Conservation (phyloP, 805 yeast species). For the Candida xyloterini region DNA sequence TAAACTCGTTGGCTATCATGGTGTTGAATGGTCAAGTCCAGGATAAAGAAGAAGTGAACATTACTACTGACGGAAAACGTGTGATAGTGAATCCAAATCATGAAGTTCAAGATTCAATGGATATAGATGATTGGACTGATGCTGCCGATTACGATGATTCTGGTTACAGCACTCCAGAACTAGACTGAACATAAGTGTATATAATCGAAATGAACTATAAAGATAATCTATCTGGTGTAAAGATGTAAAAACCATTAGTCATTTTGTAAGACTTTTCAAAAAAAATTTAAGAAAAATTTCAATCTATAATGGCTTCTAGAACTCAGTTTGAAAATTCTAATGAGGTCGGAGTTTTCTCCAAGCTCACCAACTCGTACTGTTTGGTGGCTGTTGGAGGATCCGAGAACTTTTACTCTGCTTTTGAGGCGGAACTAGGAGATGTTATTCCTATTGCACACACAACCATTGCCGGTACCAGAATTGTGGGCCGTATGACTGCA, state of each 20-base stretch:
- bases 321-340: constrained; percentile 82
- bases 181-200: constrained; percentile 18
- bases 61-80: constrained; percentile 57
- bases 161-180: constrained; percentile 33
- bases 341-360: constrained; percentile 92
- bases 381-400: constrained; percentile 97
- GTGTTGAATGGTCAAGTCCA: constrained; percentile 80
- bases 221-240: too few relatives aligned
- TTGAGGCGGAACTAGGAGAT: constrained; percentile 96
- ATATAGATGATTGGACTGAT: constrained; percentile 57
- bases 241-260: not conserved
- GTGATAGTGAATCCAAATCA: constrained; percentile 86
- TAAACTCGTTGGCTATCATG: constrained; percentile 86
- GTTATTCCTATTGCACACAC: constrained; percentile 95
- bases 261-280: constrained; percentile 1
- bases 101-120: constrained; percentile 54
- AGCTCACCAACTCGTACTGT: constrained; percentile 93
- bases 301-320: constrained; percentile 56
- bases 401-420: constrained; percentile 78
- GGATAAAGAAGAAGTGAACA: constrained; percentile 83
- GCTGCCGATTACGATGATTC: constrained; percentile 53
- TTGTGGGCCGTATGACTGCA: constrained; percentile 96
- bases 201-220: not conserved
- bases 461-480: constrained; percentile 97
- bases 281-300: constrained; percentile 1